Conservation (phyloP, 2,329 filamentous ascomycete genomes). For the Hymenoscyphus fraxineus region DNA sequence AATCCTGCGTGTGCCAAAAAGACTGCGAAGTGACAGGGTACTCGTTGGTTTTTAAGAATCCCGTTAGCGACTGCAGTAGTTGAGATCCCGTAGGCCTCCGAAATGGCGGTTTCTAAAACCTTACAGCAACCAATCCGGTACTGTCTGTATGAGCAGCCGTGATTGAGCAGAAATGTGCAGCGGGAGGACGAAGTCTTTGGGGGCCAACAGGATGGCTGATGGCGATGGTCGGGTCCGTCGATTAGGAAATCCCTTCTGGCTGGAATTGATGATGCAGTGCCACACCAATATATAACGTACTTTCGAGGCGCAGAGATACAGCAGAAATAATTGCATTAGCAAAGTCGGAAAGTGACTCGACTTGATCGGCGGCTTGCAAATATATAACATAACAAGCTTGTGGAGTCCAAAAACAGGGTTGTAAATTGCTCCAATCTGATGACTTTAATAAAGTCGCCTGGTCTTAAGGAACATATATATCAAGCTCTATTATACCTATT, state of each 20-base stretch:
- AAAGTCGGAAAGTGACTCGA: conserved; percentile 13
- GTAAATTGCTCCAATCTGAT: conserved; percentile 16
- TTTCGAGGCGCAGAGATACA: conserved; percentile 8
- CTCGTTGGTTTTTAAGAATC: conserved; percentile 1
- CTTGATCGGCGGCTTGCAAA: conserved; percentile 11
- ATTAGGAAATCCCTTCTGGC: conserved; percentile 1
- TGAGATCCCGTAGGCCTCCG: conserved; percentile 7
- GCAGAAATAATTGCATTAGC: conserved; percentile 6
- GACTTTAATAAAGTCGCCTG: conserved; percentile 16
- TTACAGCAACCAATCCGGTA: conserved; percentile 5
- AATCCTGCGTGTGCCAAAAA: conserved; percentile 12
- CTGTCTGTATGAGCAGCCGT: neutral
- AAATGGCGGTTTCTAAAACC: conserved; percentile 3
- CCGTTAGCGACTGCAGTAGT: conserved; percentile 2
- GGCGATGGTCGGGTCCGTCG: neutral
- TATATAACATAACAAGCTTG: conserved; percentile 14
- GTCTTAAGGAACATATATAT: conserved; percentile 16
- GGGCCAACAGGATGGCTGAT: neutral
- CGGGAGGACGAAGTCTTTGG: neutral
- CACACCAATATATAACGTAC: conserved; percentile 14
- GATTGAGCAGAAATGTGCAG: conserved; percentile 4
- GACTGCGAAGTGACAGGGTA: conserved; percentile 9
- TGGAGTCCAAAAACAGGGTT: conserved; percentile 6
- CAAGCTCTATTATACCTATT: conserved; percentile 13
- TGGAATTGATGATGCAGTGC: conserved; percentile 8